Base-by-base conservation (phyloP, 2,329 filamentous ascomycete species). In the Aspergillus viridinutans region DNA sequence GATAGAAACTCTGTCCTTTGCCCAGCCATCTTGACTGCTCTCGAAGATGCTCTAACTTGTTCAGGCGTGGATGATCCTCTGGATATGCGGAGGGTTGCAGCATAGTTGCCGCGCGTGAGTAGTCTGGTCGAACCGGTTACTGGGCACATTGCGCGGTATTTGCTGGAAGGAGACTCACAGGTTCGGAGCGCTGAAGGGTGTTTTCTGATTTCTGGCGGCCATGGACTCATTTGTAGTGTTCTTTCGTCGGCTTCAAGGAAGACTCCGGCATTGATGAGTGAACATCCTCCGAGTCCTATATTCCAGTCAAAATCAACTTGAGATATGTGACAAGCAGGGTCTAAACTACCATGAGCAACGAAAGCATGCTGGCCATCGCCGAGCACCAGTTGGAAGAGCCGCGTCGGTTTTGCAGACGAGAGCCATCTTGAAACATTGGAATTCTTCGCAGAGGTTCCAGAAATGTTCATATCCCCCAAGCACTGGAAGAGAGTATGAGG, bases 191-290 rank as follows among this genome's bases (percentile, higher is more conserved):
- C 23, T 25, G 47, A 4, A 85, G 72, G 28, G 71, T 54, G 9
- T 0, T 59, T 17, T 10, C 56, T 54, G 12, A 64, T 63, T 10
- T 63, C 61, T 14, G 48, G 17, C 2, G 86, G 86, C 86, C 86
- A 89, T 8, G 77, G 72, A 2, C 78, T 74, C 71, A 84, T 76
- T 1, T 70, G 67, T 55, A 89, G 69, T 0, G 83, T 83, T 3
- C 76, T 75, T 14, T 80, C 68, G 55, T 87, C 84, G 2, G 84
- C 81, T 61, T 83, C 78, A 17, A 88, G 54, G 9, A 86, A 89
- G 1, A 89, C 82, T 64, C 88, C 88, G 9, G 85, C 85, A 60
- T 89, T 89, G 43, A 89, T 79, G 28, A 89, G 87, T 1, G 85
- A 86, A 14, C 57, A 55, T 9, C 85, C 86, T 10, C 86, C 86